A percentile compares a stretch with the other conserved stretches of the same genome.
phyloP scores from a whole-genome alignment of 2,329 filamentous ascomycete genomes.

The Hymenoscyphus occultus region DNA sequence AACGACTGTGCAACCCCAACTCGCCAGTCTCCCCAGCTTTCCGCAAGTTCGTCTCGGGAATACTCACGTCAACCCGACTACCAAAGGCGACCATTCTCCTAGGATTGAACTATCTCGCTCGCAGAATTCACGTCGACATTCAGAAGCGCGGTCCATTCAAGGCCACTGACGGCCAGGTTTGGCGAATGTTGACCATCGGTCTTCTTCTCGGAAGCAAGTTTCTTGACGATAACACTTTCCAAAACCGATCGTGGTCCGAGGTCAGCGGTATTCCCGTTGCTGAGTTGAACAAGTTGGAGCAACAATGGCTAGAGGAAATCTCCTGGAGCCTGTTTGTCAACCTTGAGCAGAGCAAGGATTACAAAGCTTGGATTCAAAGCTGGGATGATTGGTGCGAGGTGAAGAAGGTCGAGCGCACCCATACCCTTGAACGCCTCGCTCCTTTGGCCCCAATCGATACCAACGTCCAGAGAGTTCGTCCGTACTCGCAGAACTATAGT shows the following conservation, averaged over 20 bases:
- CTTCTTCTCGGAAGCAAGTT: conserved; percentile 74
- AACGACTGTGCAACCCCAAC: conserved; percentile 62
- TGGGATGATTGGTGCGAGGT: conserved; percentile 60
- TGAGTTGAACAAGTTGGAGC: conserved; percentile 66
- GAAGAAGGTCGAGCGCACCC: conserved; percentile 41
- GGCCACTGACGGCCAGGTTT: conserved; percentile 55
- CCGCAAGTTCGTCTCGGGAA: conserved; percentile 71
- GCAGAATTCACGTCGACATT: conserved; percentile 59
- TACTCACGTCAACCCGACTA: conserved; percentile 68
- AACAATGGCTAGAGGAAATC: conserved; percentile 66
- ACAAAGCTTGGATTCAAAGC: conserved; percentile 60
- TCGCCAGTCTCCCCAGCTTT: conserved; percentile 60
- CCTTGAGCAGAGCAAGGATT: conserved; percentile 59
- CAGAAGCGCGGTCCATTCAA: conserved; percentile 37
- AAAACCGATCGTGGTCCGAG: conserved; percentile 75
- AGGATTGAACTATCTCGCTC: conserved; percentile 66
- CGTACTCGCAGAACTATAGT: conserved; percentile 40
- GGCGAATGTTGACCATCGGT: conserved; percentile 66
- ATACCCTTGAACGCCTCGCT: conserved; percentile 41
- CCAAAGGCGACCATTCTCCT: conserved; percentile 70
- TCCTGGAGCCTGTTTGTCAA: conserved; percentile 68
- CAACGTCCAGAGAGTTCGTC: conserved; percentile 49
- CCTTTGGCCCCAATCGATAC: conserved; percentile 54
- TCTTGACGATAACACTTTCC: conserved; percentile 75
- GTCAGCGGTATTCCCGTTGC: conserved; percentile 68